Conservation (phyloP, 257 asterid genomes). For the Echium plantagineum region DNA sequence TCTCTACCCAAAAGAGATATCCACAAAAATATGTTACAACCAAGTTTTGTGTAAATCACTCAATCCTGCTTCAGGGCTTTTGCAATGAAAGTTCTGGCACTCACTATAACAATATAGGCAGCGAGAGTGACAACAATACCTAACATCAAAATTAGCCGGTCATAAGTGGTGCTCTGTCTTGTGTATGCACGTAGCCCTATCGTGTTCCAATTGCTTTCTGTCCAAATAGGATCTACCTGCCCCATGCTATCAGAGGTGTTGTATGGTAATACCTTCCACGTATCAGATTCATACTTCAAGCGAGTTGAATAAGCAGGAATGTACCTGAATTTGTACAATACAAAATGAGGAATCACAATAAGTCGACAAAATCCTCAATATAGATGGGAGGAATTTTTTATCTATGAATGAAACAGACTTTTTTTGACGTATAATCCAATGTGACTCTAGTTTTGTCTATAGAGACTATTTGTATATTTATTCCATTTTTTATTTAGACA, state of each 20-base stretch:
- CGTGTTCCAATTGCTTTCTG: conserved; percentile 88
- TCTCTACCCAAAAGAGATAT: conserved; percentile 5
- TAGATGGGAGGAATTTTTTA: too few relatives aligned
- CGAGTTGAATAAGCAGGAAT: conserved; percentile 95
- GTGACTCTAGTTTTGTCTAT: not conserved
- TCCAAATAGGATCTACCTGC: conserved; percentile 71
- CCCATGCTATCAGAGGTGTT: conserved; percentile 51
- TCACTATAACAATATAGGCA: conserved; percentile 41
- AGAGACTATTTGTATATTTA: not conserved
- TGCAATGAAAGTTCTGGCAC: conserved; percentile 53
- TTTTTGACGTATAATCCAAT: too few relatives aligned
- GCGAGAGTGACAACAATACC: conserved; percentile 54
- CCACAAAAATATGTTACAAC: conserved; percentile 6
- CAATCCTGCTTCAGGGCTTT: conserved; percentile 84
- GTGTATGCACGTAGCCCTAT: conserved; percentile 51
- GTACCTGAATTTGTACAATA: conserved; percentile 32
- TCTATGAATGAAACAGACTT: too few relatives aligned
- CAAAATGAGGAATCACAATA: too few relatives aligned
- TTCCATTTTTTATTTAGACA: not conserved
- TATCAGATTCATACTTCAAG: conserved; percentile 47
- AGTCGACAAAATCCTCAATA: too few relatives aligned
- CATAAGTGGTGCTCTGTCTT: conserved; percentile 46
- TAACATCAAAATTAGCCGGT: conserved; percentile 41
- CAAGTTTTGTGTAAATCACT: conserved; percentile 1
- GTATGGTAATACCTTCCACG: conserved; percentile 54